Evolutionary conservation across 768 basidiomycete species (phyloP).

Genomic region (Termitomyces sp.): DNA sequence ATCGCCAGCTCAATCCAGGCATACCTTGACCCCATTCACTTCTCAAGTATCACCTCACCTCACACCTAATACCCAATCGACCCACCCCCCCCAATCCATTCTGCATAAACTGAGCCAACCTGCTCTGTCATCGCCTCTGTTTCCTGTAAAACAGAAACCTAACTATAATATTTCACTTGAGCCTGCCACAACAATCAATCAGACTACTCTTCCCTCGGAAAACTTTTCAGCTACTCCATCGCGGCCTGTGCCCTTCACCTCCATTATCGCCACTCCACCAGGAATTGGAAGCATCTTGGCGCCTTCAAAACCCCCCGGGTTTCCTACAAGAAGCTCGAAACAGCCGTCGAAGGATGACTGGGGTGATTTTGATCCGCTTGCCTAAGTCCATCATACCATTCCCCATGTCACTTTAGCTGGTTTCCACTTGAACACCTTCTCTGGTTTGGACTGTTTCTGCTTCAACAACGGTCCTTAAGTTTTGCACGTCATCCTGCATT

Average conservation of each 20-base stretch:
- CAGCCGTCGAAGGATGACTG: slow-evolving; percentile 61
- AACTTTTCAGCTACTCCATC: not conserved
- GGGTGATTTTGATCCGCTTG: slow-evolving; percentile 80
- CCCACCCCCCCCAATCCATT: not conserved
- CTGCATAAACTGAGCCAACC: slow-evolving; percentile 1
- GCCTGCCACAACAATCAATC: slow-evolving; percentile 8
- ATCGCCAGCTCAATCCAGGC: slow-evolving; percentile 5
- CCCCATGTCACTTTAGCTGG: slow-evolving; percentile 5
- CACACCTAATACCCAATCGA: slow-evolving; percentile 6
- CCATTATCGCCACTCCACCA: slow-evolving; percentile 18
- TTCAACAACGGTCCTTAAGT: slow-evolving; percentile 48
- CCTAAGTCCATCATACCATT: slow-evolving; percentile 23
- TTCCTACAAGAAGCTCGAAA: slow-evolving; percentile 37
- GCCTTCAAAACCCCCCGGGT: slow-evolving; percentile 58
- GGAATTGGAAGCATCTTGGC: slow-evolving; percentile 48
- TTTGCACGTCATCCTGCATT: slow-evolving; percentile 20
- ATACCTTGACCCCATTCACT: slow-evolving; percentile 1
- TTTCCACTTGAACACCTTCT: slow-evolving; percentile 43
- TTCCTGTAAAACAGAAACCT: slow-evolving; percentile 13
- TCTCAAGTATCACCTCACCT: not conserved
- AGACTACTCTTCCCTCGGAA: slow-evolving; percentile 3
- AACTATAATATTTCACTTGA: slow-evolving; percentile 25
- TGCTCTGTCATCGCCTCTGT: not conserved
- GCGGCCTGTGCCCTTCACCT: slow-evolving; percentile 6
- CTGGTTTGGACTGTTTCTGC: slow-evolving; percentile 40